Base-by-base conservation (phyloP, 352 stramenopile species). In the Pythium chondricola region DNA sequence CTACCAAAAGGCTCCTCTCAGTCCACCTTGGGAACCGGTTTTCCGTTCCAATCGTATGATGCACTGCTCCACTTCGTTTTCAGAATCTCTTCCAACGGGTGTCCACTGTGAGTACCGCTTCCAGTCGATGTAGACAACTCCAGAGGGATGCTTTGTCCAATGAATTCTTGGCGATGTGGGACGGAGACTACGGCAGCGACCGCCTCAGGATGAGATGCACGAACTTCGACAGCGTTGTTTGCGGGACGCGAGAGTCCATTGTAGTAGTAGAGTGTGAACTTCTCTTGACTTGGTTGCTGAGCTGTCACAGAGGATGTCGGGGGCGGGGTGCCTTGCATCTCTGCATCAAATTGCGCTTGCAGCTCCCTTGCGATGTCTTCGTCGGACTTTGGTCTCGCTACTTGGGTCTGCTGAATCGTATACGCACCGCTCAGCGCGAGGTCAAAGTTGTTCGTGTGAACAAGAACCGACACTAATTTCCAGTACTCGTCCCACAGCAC, bases 401-500 rank as follows among this genome's bases (percentile, higher is more conserved):
- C 16, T 8, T 2, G n/a, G 10, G 29, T 35, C 18, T 5, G 8
- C 16, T 43, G 13, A 18, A 17, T 41, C 7, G 61, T 39, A 42
- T 81, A 82, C 17, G 70, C 54, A 6, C 74, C 79, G 13, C 65
- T 76, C 18, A 91, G 36, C 16, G 79, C 76, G 14, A 85, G 53
- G 32, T 91, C 71, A 9, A 91, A 54, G 48, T 91, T 71, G 13
- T 61, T 67, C 2, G 79, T 88, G 32, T 88, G 64, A n/a, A 93
- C 40, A 21, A 93, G 42, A 32, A 91, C 71, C 24, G 76, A 94
- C 3, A 88, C 62, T 14, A 77, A 67, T 41, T 88, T 93, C 90
- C 90, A 97, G 52, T 94, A 95, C 48, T 96, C 85, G 42, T 96
- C 85, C 90, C 88, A 97, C 9, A 97, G 58, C 46, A 97, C 77